phyloP scores from a whole-genome alignment of 495 filamentous ascomycete genomes.

The Cercophora sp. region DNA sequence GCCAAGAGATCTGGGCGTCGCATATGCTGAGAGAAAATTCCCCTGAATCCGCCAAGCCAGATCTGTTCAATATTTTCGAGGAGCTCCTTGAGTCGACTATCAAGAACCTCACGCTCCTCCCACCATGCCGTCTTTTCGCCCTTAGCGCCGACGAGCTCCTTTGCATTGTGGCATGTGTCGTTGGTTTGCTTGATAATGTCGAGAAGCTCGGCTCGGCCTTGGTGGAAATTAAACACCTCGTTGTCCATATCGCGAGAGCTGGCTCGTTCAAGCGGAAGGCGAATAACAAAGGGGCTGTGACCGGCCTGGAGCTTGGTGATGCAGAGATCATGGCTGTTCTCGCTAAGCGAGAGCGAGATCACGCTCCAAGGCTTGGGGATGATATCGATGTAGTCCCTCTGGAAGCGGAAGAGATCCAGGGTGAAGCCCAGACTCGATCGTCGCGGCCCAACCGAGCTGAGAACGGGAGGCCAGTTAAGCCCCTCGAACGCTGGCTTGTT shows the following conservation, averaged over 20 bases:
- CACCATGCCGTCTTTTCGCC: conserved; percentile 83
- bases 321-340: conserved; percentile 73
- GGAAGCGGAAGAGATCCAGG: conserved; percentile 54
- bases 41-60: conserved; percentile 92
- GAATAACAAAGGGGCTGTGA: conserved; percentile 74
- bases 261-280: conserved; percentile 76
- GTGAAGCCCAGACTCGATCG: conserved; percentile 36
- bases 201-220: conserved; percentile 70
- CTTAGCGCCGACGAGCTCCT: conserved; percentile 41
- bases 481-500: conserved; percentile 24
- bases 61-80: conserved; percentile 81
- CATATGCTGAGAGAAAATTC: conserved; percentile 74
- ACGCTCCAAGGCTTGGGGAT: conserved; percentile 81
- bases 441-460: conserved; percentile 19
- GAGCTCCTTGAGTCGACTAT: conserved; percentile 70
- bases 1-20: conserved; percentile 58
- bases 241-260: conserved; percentile 76
- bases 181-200: conserved; percentile 80
- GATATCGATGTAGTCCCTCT: conserved; percentile 71
- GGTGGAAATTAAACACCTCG: conserved; percentile 76
- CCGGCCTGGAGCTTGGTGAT: conserved; percentile 72
- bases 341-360: conserved; percentile 77
- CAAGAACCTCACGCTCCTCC: conserved; percentile 74
- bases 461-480: conserved; percentile 24
- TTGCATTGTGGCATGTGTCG: conserved; percentile 62